Percentiles rank a stretch among this genome's conserved stretches.
Conservation (phyloP, 2,329 filamentous ascomycete species). For the Chrysoporthe puriensis region DNA sequence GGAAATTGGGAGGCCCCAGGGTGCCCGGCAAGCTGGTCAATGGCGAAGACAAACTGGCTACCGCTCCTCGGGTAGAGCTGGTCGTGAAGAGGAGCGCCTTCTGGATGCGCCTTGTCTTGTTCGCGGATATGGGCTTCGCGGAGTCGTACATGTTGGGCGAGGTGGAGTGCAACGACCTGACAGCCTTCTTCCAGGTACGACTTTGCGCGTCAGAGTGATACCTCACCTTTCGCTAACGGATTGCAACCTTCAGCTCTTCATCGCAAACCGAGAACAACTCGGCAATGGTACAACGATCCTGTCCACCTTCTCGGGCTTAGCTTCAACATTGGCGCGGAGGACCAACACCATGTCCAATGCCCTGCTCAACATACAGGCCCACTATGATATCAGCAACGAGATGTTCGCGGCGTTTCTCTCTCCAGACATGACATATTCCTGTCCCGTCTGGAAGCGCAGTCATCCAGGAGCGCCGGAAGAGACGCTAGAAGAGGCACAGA, state of each 20-base stretch:
- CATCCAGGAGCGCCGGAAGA: slow-evolving; percentile 52
- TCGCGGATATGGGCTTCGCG: slow-evolving; percentile 76
- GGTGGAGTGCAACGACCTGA: slow-evolving; percentile 67
- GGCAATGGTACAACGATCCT: slow-evolving; percentile 67
- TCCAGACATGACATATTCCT: slow-evolving; percentile 78
- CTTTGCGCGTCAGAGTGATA: not conserved
- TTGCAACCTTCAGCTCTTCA: slow-evolving; percentile 60
- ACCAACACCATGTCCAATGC: slow-evolving; percentile 62
- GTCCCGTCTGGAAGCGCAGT: slow-evolving; percentile 64
- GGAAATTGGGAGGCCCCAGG: slow-evolving; percentile 45
- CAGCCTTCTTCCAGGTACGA: slow-evolving; percentile 68
- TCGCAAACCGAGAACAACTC: slow-evolving; percentile 66
- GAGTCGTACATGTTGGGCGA: slow-evolving; percentile 76
- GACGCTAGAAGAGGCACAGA: slow-evolving; percentile 66
- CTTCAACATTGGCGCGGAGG: slow-evolving; percentile 61
- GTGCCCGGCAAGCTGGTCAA: slow-evolving; percentile 39
- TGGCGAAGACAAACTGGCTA: slow-evolving; percentile 43
- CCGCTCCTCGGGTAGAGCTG: slow-evolving; percentile 54
- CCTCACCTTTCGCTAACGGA: slow-evolving; percentile 11
- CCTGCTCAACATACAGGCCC: slow-evolving; percentile 69
- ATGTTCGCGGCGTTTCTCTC: slow-evolving; percentile 77
- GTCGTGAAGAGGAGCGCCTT: slow-evolving; percentile 68
- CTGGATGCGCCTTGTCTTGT: slow-evolving; percentile 70
- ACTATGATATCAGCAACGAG: slow-evolving; percentile 77
- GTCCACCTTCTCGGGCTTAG: slow-evolving; percentile 59